Conservation (phyloP, 2,329 filamentous ascomycete species). For the Fusarium abutilonis region DNA sequence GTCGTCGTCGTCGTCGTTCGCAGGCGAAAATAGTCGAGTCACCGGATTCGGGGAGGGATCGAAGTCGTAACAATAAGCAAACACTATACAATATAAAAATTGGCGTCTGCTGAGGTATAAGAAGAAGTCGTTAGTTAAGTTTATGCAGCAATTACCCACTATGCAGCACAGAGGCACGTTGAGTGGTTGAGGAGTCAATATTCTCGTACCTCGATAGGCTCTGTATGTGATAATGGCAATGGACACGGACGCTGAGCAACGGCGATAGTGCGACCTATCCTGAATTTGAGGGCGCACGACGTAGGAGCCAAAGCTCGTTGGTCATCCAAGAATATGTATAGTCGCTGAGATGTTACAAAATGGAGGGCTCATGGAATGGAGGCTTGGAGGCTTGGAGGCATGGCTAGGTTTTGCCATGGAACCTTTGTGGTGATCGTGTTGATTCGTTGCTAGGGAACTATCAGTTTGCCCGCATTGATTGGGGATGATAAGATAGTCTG, state of each 20-base stretch:
- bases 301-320: slow-evolving; percentile 35
- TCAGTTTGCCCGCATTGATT: rapidly evolving
- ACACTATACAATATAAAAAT: slow-evolving; percentile 18
- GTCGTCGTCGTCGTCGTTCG: slow-evolving; percentile 25
- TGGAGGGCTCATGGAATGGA: slow-evolving; percentile 46
- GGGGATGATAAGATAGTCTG: not conserved
- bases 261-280: slow-evolving; percentile 23
- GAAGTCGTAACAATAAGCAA: slow-evolving; percentile 14
- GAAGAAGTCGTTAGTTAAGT: slow-evolving; percentile 35
- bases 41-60: slow-evolving; percentile 22
- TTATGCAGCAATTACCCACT: slow-evolving; percentile 34
- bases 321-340: slow-evolving; percentile 32
- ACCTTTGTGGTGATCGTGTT: slow-evolving; percentile 32
- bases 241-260: slow-evolving; percentile 25
- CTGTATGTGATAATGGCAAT: slow-evolving; percentile 31
- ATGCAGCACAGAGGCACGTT: slow-evolving; percentile 30
- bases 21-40: slow-evolving; percentile 25
- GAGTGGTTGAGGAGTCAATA: slow-evolving; percentile 28
- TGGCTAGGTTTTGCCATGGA: slow-evolving; percentile 45
- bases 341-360: slow-evolving; percentile 37
- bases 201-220: slow-evolving; percentile 32
- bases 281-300: slow-evolving; percentile 32
- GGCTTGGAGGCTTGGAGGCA: slow-evolving; percentile 41
- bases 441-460: slow-evolving; percentile 1
- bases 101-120: slow-evolving; percentile 26